phyloP scores from a whole-genome alignment of 352 stramenopile species.

The Pythium myriotylum region DNA sequence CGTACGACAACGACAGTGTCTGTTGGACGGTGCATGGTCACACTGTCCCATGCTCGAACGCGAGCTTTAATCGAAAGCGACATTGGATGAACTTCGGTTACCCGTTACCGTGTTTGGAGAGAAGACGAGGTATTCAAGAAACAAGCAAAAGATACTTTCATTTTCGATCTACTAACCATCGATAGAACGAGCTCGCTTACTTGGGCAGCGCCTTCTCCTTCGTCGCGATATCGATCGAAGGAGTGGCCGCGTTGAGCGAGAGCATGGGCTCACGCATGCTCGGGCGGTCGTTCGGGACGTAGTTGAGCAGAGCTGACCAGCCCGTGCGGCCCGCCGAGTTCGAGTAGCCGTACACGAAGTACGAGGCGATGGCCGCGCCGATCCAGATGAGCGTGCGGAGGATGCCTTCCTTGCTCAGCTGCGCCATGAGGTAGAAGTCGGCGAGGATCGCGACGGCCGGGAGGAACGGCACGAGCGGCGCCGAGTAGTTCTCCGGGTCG shows the following conservation, averaged over 20 bases:
- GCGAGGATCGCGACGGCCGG: slow-evolving; percentile 53
- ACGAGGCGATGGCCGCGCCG: slow-evolving; percentile 56
- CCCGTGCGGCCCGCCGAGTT: slow-evolving; percentile 59
- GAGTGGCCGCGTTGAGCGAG: slow-evolving; percentile 47
- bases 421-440: slow-evolving; percentile 72
- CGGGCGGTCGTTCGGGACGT: slow-evolving; percentile 38
- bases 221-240: slow-evolving; percentile 34
- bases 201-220: slow-evolving; percentile 31
- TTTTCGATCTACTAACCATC: not conserved
- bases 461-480: slow-evolving; percentile 68
- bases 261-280: slow-evolving; percentile 46
- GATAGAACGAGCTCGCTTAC: not conserved
- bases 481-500: slow-evolving; percentile 48
- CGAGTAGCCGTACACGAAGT: slow-evolving; percentile 75
- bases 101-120: no score
- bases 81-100: no score
- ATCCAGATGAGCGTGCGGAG: slow-evolving; percentile 52
- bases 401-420: slow-evolving; percentile 56
- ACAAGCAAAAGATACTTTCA: not conserved
- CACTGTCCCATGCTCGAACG: no score
- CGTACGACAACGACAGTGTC: no score
- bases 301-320: slow-evolving; percentile 57
- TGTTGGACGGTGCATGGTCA: no score
- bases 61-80: no score
- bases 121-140: no score